These are phyloP conservation scores for Rhododendron kiyosumense DNA, from an alignment of 148 eudicot genomes.

Conservation along the genomic window DNA sequence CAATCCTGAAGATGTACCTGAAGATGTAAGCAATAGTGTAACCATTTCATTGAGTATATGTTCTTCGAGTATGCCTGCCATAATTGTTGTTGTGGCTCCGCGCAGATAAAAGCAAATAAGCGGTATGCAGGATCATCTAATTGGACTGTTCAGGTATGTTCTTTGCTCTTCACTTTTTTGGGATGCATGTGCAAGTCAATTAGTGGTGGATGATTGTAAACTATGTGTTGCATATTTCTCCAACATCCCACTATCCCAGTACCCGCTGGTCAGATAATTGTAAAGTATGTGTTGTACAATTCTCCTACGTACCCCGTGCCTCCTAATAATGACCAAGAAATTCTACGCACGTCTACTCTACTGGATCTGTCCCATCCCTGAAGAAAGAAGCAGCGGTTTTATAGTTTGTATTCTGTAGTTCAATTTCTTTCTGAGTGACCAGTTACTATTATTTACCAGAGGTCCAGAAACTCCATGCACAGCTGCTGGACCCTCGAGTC, in stretches of 20 bases:
- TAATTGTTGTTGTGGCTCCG: slow-evolving; percentile 10
- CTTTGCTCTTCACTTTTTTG: not conserved
- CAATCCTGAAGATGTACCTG: slow-evolving; percentile 87
- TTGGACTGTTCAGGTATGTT: slow-evolving; percentile 84
- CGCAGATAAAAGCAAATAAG: slow-evolving; percentile 82
- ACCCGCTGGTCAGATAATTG: not conserved
- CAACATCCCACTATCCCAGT: not conserved
- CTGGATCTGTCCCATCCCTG: not conserved
- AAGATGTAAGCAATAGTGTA: slow-evolving; percentile 53
- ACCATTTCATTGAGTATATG: not conserved
- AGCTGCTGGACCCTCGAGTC: not conserved
- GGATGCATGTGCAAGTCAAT: not conserved
- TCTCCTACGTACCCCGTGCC: not conserved
- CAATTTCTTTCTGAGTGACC: not conserved
- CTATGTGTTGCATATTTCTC: not conserved
- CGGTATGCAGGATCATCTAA: slow-evolving; percentile 89
- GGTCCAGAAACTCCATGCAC: not conserved
- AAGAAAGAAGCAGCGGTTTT: not conserved
- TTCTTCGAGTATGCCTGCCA: not conserved
- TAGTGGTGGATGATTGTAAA: not conserved
- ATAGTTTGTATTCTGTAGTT: not conserved
- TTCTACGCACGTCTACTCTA: not conserved
- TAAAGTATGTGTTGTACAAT: not conserved
- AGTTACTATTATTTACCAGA: not conserved
- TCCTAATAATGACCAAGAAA: not conserved